A percentile compares a stretch with the other conserved stretches of the same genome.
phyloP scores from a whole-genome alignment of 23 red algal genomes.

The Gracilaria caudata region DNA sequence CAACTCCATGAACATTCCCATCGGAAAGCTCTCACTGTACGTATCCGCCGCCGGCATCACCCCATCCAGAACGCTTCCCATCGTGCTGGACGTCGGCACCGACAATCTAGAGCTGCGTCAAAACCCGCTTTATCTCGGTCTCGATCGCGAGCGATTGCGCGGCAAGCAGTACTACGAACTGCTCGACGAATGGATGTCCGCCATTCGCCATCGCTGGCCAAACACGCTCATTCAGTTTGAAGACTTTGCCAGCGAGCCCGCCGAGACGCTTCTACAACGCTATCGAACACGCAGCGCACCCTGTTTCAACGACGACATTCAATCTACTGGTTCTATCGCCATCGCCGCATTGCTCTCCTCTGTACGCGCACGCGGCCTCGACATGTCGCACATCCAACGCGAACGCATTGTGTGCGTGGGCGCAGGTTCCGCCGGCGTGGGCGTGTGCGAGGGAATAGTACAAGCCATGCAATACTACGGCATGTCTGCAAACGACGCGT shows the following conservation, averaged over 20 bases:
- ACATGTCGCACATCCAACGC: conserved; percentile 22
- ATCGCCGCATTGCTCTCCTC: conserved; percentile 86
- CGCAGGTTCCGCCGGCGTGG: conserved; percentile 94
- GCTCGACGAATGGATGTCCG: conserved; percentile 93
- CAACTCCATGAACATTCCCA: conserved; percentile 86
- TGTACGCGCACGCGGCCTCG: conserved; percentile 53
- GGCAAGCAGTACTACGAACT: conserved; percentile 85
- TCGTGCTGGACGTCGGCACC: conserved; percentile 96
- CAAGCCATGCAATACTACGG: conserved; percentile 65
- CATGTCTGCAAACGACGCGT: conserved; percentile 28
- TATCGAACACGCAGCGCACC: conserved; percentile 67
- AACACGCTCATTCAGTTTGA: conserved; percentile 96
- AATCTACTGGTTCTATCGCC: conserved; percentile 91
- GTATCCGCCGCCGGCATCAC: conserved; percentile 85
- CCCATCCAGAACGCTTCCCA: conserved; percentile 78
- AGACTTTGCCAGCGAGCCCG: conserved; percentile 87
- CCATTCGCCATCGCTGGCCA: conserved; percentile 85
- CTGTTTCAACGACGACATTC: conserved; percentile 99
- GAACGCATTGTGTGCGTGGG: conserved; percentile 92
- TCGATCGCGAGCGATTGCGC: conserved; percentile 64
- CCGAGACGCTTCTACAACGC: conserved; percentile 75
- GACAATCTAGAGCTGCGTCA: conserved; percentile 84
- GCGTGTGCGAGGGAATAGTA: conserved; percentile 82
- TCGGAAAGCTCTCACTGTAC: conserved; percentile 95
- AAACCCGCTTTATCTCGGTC: conserved; percentile 91